Percentiles rank a stretch among this genome's conserved stretches.
These are phyloP conservation scores for Suhomyces tanzawaensis DNA, from an alignment of 805 yeast species.

Conservation along the genomic window DNA sequence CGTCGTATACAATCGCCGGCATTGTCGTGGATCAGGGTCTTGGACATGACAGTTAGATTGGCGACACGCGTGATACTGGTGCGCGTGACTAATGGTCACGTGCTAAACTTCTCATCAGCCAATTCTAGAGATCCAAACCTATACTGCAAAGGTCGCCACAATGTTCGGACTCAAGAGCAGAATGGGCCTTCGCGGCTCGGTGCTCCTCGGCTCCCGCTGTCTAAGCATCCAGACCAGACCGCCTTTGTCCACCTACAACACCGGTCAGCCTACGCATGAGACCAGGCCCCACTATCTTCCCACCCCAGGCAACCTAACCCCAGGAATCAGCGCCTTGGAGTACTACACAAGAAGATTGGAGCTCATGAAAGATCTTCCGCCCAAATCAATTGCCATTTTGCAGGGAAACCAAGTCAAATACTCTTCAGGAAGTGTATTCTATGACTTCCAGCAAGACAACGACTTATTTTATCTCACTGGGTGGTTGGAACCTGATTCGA, in stretches of 20 bases:
- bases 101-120: no score
- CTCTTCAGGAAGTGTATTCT: conserved; percentile 88
- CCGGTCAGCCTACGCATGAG: conserved; percentile 87
- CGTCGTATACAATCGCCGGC: conserved; percentile 11
- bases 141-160: no score
- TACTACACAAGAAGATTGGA: conserved; percentile 67
- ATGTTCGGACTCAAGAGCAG: not conserved
- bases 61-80: no score
- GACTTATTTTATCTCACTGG: conserved; percentile 87
- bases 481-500: conserved; percentile 86
- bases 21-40: no score
- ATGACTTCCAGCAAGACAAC: conserved; percentile 89
- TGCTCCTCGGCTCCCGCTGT: not conserved
- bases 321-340: conserved; percentile 82
- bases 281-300: conserved; percentile 75
- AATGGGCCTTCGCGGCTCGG: not conserved
- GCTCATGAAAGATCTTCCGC: conserved; percentile 58
- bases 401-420: conserved; percentile 71
- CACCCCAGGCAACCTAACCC: conserved; percentile 76
- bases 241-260: conserved; percentile 30
- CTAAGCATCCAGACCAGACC: conserved; percentile 23
- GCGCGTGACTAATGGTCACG: no score
- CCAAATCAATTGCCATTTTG: conserved; percentile 66
- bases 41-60: no score
- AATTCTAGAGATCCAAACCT: no score